Base-by-base conservation (phyloP, 164 flowering plant species). In the Liriodendron chinense region DNA sequence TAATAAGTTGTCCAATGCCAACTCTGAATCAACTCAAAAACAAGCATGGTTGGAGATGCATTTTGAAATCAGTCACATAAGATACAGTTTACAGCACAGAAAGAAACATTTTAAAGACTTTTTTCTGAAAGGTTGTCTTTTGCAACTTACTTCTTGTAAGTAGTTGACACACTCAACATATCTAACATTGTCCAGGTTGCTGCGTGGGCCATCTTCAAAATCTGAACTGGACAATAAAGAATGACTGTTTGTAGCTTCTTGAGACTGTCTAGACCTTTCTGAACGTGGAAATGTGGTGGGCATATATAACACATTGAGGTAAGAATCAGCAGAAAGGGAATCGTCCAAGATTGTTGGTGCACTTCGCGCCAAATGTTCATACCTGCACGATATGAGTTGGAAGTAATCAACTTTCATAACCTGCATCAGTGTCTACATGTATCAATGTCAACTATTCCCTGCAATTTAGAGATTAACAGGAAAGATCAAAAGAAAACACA, bases 261-360 rank as follows among this genome's bases (percentile, higher is more conserved):
- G 92, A 70, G 78, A 89, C 66, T 85, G 79, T 81, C 97, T 86
- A 48, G 97, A 93, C 85, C 88, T 86, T 89, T 94, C 99, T 49
- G 98, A 91, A 76, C 99, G 99, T n/a, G 99, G 98, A 83, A 90
- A 94, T 70, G 98, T 94, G 24, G 98, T 89, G 65, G 99, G 99
- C 94, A 96, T 89, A 85, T 94, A 87, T 68, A 96, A 75, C 70
- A 96, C 96, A 84, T 92, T 96, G 50, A 96, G 94, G 84, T 96
- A 96, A 74, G 98, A 89, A 86, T 96, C 99, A 70, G 99, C 99
- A 77, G 99, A 96, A 69, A 96, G 94, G 77, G 99, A 94, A 85
- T 96, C 98, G 83, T 96, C 99, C 85, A 94, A 86, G 74, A 96
- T 94, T 68, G 98, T 89, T 48, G 98, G 98, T 70, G 99, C 99